Evolutionary conservation across 495 filamentous ascomycete genomes (phyloP), one percentile per base, ranked within the genome.

Genomic region (Penicillium lividum): DNA sequence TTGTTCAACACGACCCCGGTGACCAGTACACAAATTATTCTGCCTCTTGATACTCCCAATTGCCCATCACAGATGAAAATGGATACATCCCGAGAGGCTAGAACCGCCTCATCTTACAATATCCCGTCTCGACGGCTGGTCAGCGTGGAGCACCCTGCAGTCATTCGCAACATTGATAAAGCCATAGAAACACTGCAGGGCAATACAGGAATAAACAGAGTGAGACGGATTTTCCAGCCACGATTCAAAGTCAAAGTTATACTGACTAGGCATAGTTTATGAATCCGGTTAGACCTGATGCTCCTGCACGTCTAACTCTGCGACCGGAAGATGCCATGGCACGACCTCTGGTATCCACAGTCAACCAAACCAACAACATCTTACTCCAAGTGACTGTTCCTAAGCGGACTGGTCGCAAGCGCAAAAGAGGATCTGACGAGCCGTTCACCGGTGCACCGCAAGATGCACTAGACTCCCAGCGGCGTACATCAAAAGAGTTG

Each of bases 371-470:
- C 3, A 89, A 89, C 60, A 94, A 96, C 63, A 69, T 98, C 29
- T 78, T 98, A 25, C 78, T 98, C 27, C 92, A 92, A 73, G 80
- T 98, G 46, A 91, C 88, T 0, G 85, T 97, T 3, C 95, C 95
- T 0, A 93, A 89, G 70, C 77, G 89, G 45, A 95, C 91, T 6
- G 91, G 92, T 4, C 82, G 91, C 45, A 97, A 90, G 68, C 83
- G 91, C 31, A 94, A 91, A 71, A 77, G 85, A 47, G 91, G 89
- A 7, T 86, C 84, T 7, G 63, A 84, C 56, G 88, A 80, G 31
- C 87, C 87, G 1, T 96, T 88, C 63, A 61, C 64, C 6, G 66
- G 70, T 13, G 66, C 58, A 3, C 38, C 61, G 0, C 51, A 56
- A 6, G 38, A 40, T n/a, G 15, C 55, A 25, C 31, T 46, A 6